Evolutionary conservation across 202 grass and related monocot species (phyloP).

Genomic region (Eragrostis tef): DNA sequence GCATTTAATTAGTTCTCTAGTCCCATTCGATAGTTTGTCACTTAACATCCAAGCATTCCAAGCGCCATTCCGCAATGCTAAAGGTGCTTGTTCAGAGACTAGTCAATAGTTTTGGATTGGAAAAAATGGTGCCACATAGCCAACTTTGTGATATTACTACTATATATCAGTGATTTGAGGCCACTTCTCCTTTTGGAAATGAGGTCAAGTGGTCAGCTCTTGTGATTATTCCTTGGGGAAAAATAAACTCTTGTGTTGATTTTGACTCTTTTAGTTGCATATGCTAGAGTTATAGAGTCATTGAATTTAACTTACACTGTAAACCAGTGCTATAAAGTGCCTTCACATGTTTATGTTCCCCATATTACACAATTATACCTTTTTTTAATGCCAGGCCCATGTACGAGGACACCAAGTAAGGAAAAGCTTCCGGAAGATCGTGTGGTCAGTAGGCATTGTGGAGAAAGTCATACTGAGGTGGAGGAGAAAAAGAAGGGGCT

Average conservation of each 20-base stretch:
- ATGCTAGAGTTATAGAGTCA: conserved; percentile 10
- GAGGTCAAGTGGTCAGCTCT: not conserved
- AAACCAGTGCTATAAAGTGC: not conserved
- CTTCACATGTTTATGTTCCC: not conserved
- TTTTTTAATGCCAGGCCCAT: conserved; percentile 74
- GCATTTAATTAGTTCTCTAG: not conserved
- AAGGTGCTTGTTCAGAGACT: conserved; percentile 11
- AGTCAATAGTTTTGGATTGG: conserved; percentile 12
- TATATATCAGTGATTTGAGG: conserved; percentile 6
- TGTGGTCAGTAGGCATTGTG: conserved; percentile 89
- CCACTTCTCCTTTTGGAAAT: not conserved
- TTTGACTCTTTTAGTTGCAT: conserved; percentile 21
- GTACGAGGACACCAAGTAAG: conserved; percentile 90
- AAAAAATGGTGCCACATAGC: not conserved
- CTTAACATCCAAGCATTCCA: not conserved
- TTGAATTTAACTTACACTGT: not conserved
- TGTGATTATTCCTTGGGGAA: not conserved
- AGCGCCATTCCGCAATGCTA: not conserved
- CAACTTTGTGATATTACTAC: not conserved
- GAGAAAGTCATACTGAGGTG: conserved; percentile 91
- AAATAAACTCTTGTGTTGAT: not conserved
- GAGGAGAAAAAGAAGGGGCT: conserved; percentile 80
- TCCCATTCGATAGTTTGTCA: not conserved
- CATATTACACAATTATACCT: conserved; percentile 5
- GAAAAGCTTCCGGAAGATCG: conserved; percentile 75